phyloP scores from a whole-genome alignment of 257 asterid genomes.

The Nicotiana sylvestris region DNA sequence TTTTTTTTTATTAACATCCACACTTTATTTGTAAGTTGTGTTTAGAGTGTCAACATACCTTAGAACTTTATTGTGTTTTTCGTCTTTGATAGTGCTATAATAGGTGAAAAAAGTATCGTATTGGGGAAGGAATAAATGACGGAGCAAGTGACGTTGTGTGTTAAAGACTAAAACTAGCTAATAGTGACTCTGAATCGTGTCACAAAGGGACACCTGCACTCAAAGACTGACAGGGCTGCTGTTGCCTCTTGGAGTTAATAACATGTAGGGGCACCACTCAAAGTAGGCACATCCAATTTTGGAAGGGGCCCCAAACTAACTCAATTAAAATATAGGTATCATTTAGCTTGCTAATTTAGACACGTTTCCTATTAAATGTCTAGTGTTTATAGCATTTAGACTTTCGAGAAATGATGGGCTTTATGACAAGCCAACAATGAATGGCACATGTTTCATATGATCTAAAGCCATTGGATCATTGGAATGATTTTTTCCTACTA shows the following conservation, averaged over 20 bases:
- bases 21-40: too few species aligned
- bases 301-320: not conserved
- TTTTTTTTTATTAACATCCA: too few species aligned
- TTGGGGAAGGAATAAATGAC: conserved; percentile 4
- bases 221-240: not conserved
- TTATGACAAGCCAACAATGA: conserved; percentile 15
- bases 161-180: not conserved
- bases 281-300: not conserved
- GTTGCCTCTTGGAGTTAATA: not conserved
- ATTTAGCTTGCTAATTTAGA: conserved; percentile 12
- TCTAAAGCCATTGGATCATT: conserved; percentile 11
- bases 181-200: not conserved
- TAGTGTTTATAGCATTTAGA: not conserved
- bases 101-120: not conserved
- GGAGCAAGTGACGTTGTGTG: conserved; percentile 18
- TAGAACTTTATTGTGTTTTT: too few species aligned
- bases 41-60: too few species aligned
- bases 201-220: conserved; percentile 29
- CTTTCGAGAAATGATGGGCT: conserved; percentile 27
- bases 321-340: not conserved
- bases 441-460: conserved; percentile 43
- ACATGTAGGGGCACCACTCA: not conserved
- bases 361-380: conserved; percentile 25
- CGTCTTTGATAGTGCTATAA: too few species aligned
- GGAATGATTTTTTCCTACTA: not conserved